Evolutionary conservation across 73 alveolate species (phyloP).

Genomic region (Breviolum minutum): DNA sequence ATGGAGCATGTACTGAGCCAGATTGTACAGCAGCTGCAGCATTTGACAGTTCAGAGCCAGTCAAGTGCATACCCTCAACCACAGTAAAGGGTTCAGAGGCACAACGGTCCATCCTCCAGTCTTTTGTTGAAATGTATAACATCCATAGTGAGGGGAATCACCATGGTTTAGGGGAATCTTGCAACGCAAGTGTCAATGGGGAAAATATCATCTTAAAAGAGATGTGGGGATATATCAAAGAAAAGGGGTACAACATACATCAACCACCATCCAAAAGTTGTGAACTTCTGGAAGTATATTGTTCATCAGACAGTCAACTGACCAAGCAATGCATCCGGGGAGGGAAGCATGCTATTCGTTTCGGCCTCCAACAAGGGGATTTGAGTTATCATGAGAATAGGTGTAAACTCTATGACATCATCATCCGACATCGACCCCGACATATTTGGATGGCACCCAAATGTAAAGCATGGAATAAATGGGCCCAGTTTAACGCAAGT

Average conservation of each 20-base stretch:
- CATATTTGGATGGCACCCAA: background rate
- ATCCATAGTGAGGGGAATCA: too few relatives aligned
- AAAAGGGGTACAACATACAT: background rate
- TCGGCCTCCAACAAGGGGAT: background rate
- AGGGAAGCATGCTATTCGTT: background rate
- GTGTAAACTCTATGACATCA: too few relatives aligned
- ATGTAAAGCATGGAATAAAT: background rate
- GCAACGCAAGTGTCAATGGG: too few relatives aligned
- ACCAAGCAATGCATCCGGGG: background rate
- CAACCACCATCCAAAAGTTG: background rate
- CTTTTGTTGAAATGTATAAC: too few relatives aligned
- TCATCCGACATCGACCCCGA: too few relatives aligned
- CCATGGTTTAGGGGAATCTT: too few relatives aligned
- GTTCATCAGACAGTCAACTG: background rate
- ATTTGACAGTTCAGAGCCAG: background rate
- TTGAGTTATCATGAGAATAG: too few relatives aligned
- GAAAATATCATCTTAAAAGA: background rate
- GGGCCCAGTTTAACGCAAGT: background rate
- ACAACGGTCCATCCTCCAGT: too few relatives aligned
- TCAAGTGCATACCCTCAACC: background rate
- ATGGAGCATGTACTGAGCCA: background rate
- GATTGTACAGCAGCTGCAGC: background rate
- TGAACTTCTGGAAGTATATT: background rate
- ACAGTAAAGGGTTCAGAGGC: background rate
- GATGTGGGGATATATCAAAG: background rate